phyloP scores from a whole-genome alignment of 768 basidiomycete genomes.

The Gelatoporia subvermispora region DNA sequence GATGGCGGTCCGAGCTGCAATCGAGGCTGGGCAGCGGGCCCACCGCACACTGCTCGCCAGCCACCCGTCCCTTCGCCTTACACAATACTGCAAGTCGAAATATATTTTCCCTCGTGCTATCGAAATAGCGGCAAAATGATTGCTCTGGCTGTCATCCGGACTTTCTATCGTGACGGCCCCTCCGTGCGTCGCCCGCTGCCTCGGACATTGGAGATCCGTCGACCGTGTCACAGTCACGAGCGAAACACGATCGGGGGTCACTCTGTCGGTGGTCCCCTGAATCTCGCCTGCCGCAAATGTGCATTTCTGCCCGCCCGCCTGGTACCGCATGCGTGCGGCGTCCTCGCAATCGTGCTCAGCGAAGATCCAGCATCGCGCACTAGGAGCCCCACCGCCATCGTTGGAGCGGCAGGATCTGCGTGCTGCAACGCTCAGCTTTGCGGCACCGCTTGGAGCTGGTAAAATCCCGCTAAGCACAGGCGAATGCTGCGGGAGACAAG shows the following conservation, averaged over 20 bases:
- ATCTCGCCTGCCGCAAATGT: not conserved
- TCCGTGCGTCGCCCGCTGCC: not conserved
- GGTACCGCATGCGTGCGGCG: not conserved
- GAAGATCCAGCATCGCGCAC: not conserved
- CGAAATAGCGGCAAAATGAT: not conserved
- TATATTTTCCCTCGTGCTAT: too few species aligned
- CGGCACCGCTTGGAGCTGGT: too few species aligned
- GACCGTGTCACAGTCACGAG: constrained; percentile 2
- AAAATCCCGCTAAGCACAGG: not conserved
- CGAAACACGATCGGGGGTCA: constrained; percentile 13
- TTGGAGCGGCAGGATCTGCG: too few species aligned
- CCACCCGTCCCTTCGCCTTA: not conserved
- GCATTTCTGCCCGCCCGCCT: not conserved
- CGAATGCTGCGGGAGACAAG: constrained; percentile 1
- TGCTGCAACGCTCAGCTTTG: too few species aligned
- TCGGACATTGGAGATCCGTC: not conserved
- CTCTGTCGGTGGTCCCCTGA: not conserved
- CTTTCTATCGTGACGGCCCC: not conserved
- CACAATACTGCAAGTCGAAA: not conserved
- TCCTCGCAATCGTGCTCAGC: not conserved
- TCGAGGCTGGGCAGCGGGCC: not conserved
- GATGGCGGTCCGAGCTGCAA: not conserved
- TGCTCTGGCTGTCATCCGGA: not conserved
- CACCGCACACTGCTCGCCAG: not conserved
- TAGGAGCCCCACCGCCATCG: not conserved